phyloP scores from a whole-genome alignment of 2,329 filamentous ascomycete species.

The Fusarium sp. region DNA sequence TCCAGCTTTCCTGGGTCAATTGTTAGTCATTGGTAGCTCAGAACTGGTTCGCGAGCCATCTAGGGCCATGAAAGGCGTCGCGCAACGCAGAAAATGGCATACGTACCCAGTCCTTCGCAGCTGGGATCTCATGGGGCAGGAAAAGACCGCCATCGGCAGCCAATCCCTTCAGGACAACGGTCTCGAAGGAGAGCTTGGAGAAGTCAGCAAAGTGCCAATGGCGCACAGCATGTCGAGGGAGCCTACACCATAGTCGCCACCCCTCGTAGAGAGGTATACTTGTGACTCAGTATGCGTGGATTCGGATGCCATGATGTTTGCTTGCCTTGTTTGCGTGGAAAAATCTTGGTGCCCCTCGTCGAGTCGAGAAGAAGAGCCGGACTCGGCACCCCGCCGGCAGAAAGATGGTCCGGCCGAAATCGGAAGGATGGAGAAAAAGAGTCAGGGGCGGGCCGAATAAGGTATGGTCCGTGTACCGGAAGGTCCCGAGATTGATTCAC shows the following conservation, averaged over 20 bases:
- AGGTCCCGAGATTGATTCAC: not conserved
- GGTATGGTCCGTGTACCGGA: not conserved
- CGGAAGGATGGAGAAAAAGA: conserved; percentile 7
- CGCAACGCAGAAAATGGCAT: conserved; percentile 57
- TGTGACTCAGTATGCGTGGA: conserved; percentile 42
- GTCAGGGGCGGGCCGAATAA: not conserved
- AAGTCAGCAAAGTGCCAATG: conserved; percentile 5
- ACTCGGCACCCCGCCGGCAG: conserved; percentile 35
- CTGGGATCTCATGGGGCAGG: conserved; percentile 83
- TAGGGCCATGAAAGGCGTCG: not conserved
- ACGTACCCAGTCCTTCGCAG: conserved; percentile 67
- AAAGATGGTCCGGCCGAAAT: conserved; percentile 35
- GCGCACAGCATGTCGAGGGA: accelerated
- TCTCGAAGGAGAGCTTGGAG: conserved; percentile 82
- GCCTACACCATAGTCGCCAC: conserved; percentile 44
- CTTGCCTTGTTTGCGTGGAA: conserved; percentile 18
- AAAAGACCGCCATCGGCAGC: conserved; percentile 87
- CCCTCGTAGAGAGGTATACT: conserved; percentile 44
- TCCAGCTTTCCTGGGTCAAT: conserved; percentile 71
- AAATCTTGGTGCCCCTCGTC: conserved; percentile 36
- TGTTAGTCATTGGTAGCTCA: not conserved
- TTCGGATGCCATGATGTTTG: conserved; percentile 37
- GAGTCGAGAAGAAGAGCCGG: conserved; percentile 23
- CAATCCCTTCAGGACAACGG: conserved; percentile 87
- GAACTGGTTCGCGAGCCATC: not conserved